Evolutionary conservation across 805 yeast genomes (phyloP).

Genomic region (Komagataella ulmi): DNA sequence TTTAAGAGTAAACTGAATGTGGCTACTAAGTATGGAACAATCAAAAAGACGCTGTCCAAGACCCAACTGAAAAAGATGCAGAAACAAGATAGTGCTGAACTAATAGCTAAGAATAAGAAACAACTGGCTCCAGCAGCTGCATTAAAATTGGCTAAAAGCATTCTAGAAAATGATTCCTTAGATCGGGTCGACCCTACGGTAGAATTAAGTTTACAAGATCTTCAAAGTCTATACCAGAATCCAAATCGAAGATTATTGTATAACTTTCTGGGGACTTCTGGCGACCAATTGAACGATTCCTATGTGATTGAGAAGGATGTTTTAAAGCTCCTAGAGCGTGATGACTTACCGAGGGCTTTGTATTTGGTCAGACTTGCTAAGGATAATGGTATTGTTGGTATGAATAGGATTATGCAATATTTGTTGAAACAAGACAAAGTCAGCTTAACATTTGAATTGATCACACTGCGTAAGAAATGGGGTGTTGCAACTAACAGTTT

Average conservation of each 20-base stretch:
- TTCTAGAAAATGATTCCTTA: constrained; percentile 8
- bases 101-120: constrained; percentile 9
- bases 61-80: constrained; percentile 2
- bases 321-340: constrained; percentile 32
- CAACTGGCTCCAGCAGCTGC: constrained; percentile 17
- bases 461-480: constrained; percentile 49
- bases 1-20: constrained; percentile 5
- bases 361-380: constrained; percentile 33
- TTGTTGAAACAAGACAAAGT: constrained; percentile 27
- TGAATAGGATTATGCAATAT: constrained; percentile 48
- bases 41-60: background rate
- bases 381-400: constrained; percentile 39
- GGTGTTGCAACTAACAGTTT: constrained; percentile 37
- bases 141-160: constrained; percentile 8
- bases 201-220: constrained; percentile 12
- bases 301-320: constrained; percentile 40
- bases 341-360: constrained; percentile 17
- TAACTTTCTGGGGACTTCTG: constrained; percentile 45
- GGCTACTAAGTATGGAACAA: constrained; percentile 4
- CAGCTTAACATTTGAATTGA: constrained; percentile 34
- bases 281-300: constrained; percentile 45
- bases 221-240: constrained; percentile 11
- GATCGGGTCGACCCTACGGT: constrained; percentile 11
- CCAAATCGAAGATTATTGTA: constrained; percentile 31
- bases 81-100: background rate